phyloP scores from a whole-genome alignment of 257 asterid genomes.

The Ehretia macrophylla region DNA sequence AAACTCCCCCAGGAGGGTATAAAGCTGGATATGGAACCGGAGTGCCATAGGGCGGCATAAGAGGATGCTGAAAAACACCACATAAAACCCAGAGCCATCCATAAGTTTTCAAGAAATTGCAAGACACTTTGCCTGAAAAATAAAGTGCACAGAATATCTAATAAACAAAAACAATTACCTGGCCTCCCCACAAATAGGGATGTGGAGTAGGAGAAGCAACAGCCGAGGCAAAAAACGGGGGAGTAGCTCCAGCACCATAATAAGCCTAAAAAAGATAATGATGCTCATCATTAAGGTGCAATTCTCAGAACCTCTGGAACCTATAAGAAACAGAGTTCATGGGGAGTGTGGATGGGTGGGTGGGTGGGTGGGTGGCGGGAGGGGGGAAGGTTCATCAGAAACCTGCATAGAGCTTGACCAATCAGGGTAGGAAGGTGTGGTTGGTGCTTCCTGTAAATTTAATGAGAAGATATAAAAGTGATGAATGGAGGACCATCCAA shows the following conservation, averaged over 20 bases:
- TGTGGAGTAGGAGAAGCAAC: constrained; percentile 92
- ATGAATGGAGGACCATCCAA: constrained; percentile 2
- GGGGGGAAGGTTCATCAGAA: constrained; percentile 8
- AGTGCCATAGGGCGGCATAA: constrained; percentile 96
- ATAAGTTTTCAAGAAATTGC: not conserved
- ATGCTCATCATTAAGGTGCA: not conserved
- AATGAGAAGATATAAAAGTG: constrained; percentile 8
- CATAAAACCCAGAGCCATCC: not conserved
- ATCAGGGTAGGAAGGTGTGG: constrained; percentile 71
- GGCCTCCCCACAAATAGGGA: constrained; percentile 91
- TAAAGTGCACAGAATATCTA: not conserved
- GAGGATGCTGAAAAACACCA: constrained; percentile 62
- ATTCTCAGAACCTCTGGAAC: not conserved
- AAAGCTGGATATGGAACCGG: constrained; percentile 94
- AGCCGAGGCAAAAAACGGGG: constrained; percentile 85
- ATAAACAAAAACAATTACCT: constrained; percentile 42
- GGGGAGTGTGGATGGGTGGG: too few species aligned
- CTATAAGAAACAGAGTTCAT: too few species aligned
- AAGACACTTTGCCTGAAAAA: constrained; percentile 6
- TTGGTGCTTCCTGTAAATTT: constrained; percentile 59
- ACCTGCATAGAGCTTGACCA: constrained; percentile 95
- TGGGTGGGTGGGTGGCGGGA: not conserved
- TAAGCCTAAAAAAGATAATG: constrained; percentile 49
- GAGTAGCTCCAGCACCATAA: constrained; percentile 89
- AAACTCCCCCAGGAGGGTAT: constrained; percentile 86